A percentile compares a stretch with the other conserved stretches of the same genome.
These are phyloP conservation scores for Phytophthora macrochlamydospora DNA, from an alignment of 352 stramenopile species.

Conservation along the genomic window DNA sequence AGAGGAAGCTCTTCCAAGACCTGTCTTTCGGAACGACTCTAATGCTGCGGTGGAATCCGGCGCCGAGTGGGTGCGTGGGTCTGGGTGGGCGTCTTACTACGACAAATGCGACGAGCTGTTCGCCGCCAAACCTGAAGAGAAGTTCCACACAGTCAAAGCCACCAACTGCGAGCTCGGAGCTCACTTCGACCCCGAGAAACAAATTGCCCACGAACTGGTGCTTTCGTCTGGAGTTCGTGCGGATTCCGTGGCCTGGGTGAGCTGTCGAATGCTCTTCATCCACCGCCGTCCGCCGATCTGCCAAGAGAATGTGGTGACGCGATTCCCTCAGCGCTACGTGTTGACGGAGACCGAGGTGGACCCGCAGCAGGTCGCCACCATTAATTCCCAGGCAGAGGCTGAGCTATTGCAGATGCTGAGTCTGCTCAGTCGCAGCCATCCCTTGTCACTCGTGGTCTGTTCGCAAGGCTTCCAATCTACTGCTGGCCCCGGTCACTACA, in stretches of 20 bases:
- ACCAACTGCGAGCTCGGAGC: slow-evolving; percentile 29
- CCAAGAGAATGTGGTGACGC: slow-evolving; percentile 59
- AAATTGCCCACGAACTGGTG: slow-evolving; percentile 36
- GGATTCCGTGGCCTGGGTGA: slow-evolving; percentile 60
- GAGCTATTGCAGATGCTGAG: slow-evolving; percentile 55
- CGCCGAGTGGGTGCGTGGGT: slow-evolving; percentile 16
- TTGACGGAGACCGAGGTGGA: slow-evolving; percentile 30
- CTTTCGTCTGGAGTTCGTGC: slow-evolving; percentile 46
- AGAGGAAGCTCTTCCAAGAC: slow-evolving; percentile 16
- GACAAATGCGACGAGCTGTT: slow-evolving; percentile 36
- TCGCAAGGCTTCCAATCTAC: slow-evolving; percentile 50
- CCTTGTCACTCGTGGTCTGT: slow-evolving; percentile 43
- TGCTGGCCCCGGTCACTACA: slow-evolving; percentile 26
- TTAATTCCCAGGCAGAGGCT: slow-evolving; percentile 53
- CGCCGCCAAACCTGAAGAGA: slow-evolving; percentile 20
- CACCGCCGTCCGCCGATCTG: slow-evolving; percentile 57
- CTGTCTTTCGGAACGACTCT: slow-evolving; percentile 5
- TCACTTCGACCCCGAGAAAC: slow-evolving; percentile 7
- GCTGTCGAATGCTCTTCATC: slow-evolving; percentile 59
- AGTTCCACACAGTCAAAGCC: slow-evolving; percentile 38
- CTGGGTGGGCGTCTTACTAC: slow-evolving; percentile 45
- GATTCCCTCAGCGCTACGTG: slow-evolving; percentile 52
- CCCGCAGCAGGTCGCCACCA: slow-evolving; percentile 27
- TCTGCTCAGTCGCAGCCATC: slow-evolving; percentile 51
- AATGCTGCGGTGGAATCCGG: slow-evolving; percentile 19